These are phyloP conservation scores for Paradendryphiella salina DNA, from an alignment of 2,329 filamentous ascomycete species.

Conservation along the genomic window DNA sequence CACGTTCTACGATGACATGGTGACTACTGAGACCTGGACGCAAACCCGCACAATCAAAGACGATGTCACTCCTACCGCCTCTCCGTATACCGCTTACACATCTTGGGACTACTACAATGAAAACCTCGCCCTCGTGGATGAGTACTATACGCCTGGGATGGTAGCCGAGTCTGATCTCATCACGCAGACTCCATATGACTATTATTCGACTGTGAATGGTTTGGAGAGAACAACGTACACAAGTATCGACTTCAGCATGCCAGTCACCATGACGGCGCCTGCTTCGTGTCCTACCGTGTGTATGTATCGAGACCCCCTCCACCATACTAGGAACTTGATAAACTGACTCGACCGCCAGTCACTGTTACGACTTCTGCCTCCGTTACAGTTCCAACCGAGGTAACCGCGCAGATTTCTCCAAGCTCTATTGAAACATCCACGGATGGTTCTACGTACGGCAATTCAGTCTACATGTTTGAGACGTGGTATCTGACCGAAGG, in stretches of 20 bases:
- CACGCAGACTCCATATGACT: slow-evolving; percentile 16
- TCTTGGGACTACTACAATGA: slow-evolving; percentile 12
- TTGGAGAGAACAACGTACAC: slow-evolving; percentile 12
- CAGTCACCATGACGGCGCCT: slow-evolving; percentile 39
- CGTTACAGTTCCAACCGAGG: slow-evolving; percentile 29
- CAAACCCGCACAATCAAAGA: slow-evolving; percentile 27
- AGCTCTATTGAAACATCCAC: slow-evolving; percentile 22
- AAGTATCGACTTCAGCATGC: slow-evolving; percentile 30
- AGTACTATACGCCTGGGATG: slow-evolving; percentile 28
- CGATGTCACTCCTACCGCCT: slow-evolving; percentile 31
- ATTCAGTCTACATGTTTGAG: slow-evolving; percentile 15
- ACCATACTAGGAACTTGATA: background rate
- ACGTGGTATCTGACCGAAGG: slow-evolving; percentile 34
- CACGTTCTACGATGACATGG: slow-evolving; percentile 14
- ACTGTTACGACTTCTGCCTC: slow-evolving; percentile 24
- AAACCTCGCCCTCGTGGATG: slow-evolving; percentile 23
- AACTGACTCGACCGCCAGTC: slow-evolving; percentile 6
- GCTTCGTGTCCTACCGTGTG: slow-evolving; percentile 32
- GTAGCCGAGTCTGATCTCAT: slow-evolving; percentile 33
- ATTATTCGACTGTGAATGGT: slow-evolving; percentile 7
- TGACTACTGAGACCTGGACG: slow-evolving; percentile 17
- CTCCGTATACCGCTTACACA: slow-evolving; percentile 18
- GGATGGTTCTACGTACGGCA: slow-evolving; percentile 9
- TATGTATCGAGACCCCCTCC: background rate
- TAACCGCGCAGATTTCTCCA: slow-evolving; percentile 31